Conservation (phyloP, 768 basidiomycete genomes). For the Boletus rubroflammeus region DNA sequence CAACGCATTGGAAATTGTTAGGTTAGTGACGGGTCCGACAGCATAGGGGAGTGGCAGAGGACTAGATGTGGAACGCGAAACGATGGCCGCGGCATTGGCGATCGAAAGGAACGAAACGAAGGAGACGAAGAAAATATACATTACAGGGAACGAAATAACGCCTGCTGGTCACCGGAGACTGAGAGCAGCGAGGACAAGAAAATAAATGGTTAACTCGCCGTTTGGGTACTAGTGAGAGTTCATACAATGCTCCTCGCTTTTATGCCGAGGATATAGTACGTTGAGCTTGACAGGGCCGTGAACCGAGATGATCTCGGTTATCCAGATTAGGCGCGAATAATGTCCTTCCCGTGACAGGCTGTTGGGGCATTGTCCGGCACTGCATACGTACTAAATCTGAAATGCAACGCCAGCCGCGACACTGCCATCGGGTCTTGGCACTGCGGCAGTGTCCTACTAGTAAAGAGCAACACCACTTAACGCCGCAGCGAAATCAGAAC, state of each 20-base stretch:
- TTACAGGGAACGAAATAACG: background rate
- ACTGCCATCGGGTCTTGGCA: too few relatives aligned
- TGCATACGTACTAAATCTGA: background rate
- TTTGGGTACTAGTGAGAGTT: background rate
- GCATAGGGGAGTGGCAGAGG: background rate
- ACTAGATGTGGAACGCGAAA: conserved; percentile 7
- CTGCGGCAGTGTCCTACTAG: background rate
- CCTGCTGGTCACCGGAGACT: background rate
- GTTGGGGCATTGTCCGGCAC: background rate
- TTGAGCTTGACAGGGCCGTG: background rate
- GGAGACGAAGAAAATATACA: conserved; percentile 8
- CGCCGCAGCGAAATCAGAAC: background rate
- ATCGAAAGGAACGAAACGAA: background rate
- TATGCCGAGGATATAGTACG: background rate
- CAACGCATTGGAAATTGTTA: conserved; percentile 38
- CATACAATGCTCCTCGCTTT: background rate
- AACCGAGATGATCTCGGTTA: background rate
- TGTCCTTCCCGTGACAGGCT: background rate
- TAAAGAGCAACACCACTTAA: background rate
- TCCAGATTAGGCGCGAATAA: background rate
- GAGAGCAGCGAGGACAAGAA: background rate
- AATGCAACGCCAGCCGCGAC: background rate
- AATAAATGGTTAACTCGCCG: background rate
- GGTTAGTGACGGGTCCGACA: conserved; percentile 21
- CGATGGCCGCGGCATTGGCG: conserved; percentile 18